Percentiles rank a stretch among this genome's conserved stretches.
These are phyloP conservation scores for Mycena kentingensis DNA, from an alignment of 768 basidiomycete species.

Conservation along the genomic window DNA sequence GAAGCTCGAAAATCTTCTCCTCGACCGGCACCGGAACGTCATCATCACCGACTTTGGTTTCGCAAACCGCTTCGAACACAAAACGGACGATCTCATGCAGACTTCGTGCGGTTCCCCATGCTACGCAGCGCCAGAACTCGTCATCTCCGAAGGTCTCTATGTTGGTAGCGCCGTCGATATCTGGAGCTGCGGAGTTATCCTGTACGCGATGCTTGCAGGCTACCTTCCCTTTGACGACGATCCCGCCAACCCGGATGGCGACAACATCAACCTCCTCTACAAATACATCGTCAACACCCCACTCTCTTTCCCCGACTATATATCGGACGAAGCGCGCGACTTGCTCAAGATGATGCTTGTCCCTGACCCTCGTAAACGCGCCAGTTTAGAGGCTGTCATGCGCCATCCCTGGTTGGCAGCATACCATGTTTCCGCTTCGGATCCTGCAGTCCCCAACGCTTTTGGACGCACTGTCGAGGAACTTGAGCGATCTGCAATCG, in stretches of 20 bases:
- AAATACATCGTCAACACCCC: slow-evolving; percentile 98
- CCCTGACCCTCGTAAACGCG: slow-evolving; percentile 82
- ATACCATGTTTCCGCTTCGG: slow-evolving; percentile 45
- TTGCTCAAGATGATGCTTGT: slow-evolving; percentile 92
- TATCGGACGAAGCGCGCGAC: slow-evolving; percentile 80
- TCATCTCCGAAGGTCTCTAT: slow-evolving; percentile 95
- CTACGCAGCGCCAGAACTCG: slow-evolving; percentile 97
- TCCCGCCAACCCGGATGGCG: slow-evolving; percentile 96
- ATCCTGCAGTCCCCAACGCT: slow-evolving; percentile 32
- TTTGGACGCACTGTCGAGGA: slow-evolving; percentile 78
- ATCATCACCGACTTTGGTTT: slow-evolving; percentile 99
- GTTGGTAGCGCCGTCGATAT: slow-evolving; percentile 98
- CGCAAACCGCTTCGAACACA: slow-evolving; percentile 95
- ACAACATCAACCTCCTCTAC: slow-evolving; percentile 98
- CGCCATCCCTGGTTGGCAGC: slow-evolving; percentile 81
- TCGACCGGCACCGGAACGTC: slow-evolving; percentile 96
- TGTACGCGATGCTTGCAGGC: slow-evolving; percentile 96
- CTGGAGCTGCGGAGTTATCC: slow-evolving; percentile 94
- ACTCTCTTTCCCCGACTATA: slow-evolving; percentile 95
- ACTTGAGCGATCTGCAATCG: slow-evolving; percentile 77
- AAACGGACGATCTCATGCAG: slow-evolving; percentile 94
- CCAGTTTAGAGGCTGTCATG: slow-evolving; percentile 80
- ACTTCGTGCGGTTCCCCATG: slow-evolving; percentile 97
- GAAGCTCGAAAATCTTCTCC: slow-evolving; percentile 96
- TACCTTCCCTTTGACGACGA: slow-evolving; percentile 99